Conservation (phyloP, 2,329 filamentous ascomycete species). For the Aspergillus ochraceoroseus region DNA sequence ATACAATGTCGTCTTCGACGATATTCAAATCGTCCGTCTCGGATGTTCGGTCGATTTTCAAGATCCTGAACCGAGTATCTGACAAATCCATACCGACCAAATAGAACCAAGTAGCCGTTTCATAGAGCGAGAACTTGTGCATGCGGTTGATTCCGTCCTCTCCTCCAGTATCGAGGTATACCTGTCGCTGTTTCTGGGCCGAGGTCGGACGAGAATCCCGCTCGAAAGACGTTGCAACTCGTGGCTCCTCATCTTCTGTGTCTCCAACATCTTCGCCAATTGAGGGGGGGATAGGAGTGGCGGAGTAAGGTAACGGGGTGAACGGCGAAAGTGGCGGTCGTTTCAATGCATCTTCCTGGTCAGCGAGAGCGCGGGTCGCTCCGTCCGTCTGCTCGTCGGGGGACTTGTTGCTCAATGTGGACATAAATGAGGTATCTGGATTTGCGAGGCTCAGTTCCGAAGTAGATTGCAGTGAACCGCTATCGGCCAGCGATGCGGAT, state of each 20-base stretch:
- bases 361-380: constrained; percentile 9
- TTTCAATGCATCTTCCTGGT: constrained; percentile 19
- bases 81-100: constrained; percentile 88
- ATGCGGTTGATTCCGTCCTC: constrained; percentile 57
- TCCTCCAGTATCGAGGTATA: constrained; percentile 34
- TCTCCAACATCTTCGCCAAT: constrained; percentile 33
- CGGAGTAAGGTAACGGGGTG: constrained; percentile 29
- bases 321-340: constrained; percentile 26
- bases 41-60: constrained; percentile 90
- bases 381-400: constrained; percentile 17
- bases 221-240: constrained; percentile 44
- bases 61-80: constrained; percentile 79
- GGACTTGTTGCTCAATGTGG: constrained; percentile 14
- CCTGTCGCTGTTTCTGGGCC: constrained; percentile 37
- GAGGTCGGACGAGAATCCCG: constrained; percentile 39
- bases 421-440: constrained; percentile 15
- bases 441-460: constrained; percentile 9
- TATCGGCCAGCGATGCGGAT: constrained; percentile 19
- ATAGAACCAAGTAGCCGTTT: constrained; percentile 89
- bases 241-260: constrained; percentile 44
- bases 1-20: constrained; percentile 90
- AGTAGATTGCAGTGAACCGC: constrained; percentile 14
- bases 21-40: constrained; percentile 74
- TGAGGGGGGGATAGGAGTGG: constrained; percentile 27
- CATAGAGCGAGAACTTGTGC: constrained; percentile 97